Evolutionary conservation across 371 early-diverging fungal species (phyloP), one percentile per base, ranked within the genome.

Genomic region (Mortierella sp.): DNA sequence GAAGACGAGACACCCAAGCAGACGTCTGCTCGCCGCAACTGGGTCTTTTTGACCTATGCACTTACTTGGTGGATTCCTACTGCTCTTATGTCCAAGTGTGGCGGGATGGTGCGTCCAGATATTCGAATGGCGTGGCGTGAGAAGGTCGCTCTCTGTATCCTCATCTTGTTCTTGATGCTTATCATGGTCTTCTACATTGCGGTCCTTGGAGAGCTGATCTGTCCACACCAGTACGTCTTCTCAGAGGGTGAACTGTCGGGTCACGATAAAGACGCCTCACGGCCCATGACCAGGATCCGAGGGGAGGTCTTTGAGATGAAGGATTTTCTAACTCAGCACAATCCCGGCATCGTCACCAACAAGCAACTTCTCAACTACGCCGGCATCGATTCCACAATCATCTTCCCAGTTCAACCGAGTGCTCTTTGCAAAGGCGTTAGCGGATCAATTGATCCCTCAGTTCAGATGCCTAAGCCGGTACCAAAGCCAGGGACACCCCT

Each of bases 81-180:
- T 41, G 83, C 79, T 21, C 85, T 85, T 51, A 71, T 95, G 28
- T 65, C 79, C 6, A 80, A 80, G 58, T 93, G 92, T 59, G 94
- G 93, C 64, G 82, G 87, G 45, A 94, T 95, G 90, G 88, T 89
- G 64, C 89, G 89, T 24, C 84, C 83, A 47, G 96, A 98, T 74
- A 87, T 94, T 30, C 92, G 91, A 30, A 87, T 95, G 76, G 97
- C 98, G 0, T 98, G 98, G 98, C 89, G 97, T 54, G 98, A 98
- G 81, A 96, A 98, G 82, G 88, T 98, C 5, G 91, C 97, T 1
- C 85, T 98, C 14, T 96, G 96, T 78, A 80, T 93, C 64, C 68
- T 98, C 53, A 96, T 98, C 60, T 80, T 92, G 38, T 74, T 94
- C 31, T 72, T 94, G 81, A 94, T 93, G 64, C 86, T 85, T 5